Conservation (phyloP, 1,284 basidiomycete species). For the Rhodotorula sp. region DNA sequence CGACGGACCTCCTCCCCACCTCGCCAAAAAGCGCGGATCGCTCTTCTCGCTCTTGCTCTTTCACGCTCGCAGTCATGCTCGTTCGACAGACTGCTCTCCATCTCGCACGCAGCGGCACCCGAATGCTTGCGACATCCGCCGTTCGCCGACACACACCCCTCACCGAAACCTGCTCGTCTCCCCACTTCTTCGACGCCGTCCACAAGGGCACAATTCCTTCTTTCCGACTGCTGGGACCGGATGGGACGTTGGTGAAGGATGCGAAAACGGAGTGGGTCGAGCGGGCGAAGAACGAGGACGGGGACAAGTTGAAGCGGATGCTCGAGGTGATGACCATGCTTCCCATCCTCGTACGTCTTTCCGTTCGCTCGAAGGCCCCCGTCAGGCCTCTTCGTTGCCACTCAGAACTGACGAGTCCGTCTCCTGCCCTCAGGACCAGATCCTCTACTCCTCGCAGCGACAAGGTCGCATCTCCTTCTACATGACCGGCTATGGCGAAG, state of each 20-base stretch:
- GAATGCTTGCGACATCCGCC: not conserved
- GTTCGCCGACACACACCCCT: constrained; percentile 4
- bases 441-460: constrained; percentile 35
- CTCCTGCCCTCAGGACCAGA: constrained; percentile 28
- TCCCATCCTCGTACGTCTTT: constrained; percentile 14
- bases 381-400: not conserved
- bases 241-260: not conserved
- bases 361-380: not conserved
- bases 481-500: constrained; percentile 64
- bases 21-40: no score
- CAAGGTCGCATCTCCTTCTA: constrained; percentile 38
- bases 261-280: not conserved
- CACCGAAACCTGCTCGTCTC: constrained; percentile 5
- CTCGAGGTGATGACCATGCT: constrained; percentile 31
- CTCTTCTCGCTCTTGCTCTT: no score
- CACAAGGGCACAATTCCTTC: not conserved
- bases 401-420: not conserved
- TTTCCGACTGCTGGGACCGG: constrained; percentile 3
- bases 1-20: no score
- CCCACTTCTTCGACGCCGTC: constrained; percentile 19
- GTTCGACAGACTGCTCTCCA: no score
- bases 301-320: constrained; percentile 20
- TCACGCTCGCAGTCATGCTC: no score
- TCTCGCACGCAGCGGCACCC: not conserved
- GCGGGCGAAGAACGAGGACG: constrained; percentile 9